Evolutionary conservation across 2,329 filamentous ascomycete species (phyloP), one percentile per base, ranked within the genome.

Genomic region (Stachybotrys echinatus): DNA sequence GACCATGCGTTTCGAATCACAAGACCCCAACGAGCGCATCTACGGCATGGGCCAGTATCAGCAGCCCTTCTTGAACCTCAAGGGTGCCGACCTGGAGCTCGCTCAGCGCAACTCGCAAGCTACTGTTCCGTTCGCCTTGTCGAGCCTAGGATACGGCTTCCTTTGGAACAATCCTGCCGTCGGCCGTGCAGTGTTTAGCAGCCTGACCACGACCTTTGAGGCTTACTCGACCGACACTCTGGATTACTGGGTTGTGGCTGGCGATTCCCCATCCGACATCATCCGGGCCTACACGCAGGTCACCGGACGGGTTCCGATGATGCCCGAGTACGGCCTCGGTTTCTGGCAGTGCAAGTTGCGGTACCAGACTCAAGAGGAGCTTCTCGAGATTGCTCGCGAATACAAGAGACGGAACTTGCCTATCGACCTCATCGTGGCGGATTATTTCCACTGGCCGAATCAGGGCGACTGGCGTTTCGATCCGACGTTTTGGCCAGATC

Each of bases 31-130:
- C n/a, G 83, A 87, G 61, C 79, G 76, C 58, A 78, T 87, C 18
- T 87, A 75, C 57, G 83, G 83, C 18, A 86, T 86, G 82, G 83
- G 83, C 0, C 83, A 87, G 62, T 86, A 87, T 52, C 83, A 87
- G 57, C 82, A 86, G 55, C 77, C 80, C 0, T 74, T 71, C 47
- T 67, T 87, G 19, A 74, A 86, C 58, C 69, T 86, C 45, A 86
- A 85, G 55, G 83, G 83, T 0, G 60, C 70, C 0, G 81, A 86
- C 50, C 62, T 86, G 2, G 83, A 87, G 58, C 73, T 87, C 3
- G 82, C 83, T 0, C 83, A 87, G 37, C 75, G 83, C 2, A 87
- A 87, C 58, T 85, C 81, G 1, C 83, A 87, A 61, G 83, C 83
- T 4, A 83, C 75, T 45, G 75, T 87, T 0, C 83, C 83, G 0